Base-by-base conservation (phyloP, 73 alveolate genomes). In the Stentor roeselii region DNA sequence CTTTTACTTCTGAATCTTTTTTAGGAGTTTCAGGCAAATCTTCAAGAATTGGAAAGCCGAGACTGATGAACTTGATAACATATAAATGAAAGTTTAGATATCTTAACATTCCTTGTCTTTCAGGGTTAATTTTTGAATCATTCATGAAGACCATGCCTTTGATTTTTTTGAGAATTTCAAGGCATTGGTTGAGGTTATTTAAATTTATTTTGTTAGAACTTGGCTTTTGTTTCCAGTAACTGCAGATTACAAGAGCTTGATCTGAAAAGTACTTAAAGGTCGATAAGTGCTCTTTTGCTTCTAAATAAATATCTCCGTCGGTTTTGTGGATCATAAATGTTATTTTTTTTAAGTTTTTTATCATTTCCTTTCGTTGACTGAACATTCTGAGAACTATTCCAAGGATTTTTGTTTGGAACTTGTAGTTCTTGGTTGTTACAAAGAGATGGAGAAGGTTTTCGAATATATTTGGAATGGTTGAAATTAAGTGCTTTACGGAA, bases 371-470 rank as follows among this genome's bases (percentile, higher is more conserved):
- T 30, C 80, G 80, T 34, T 67, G 80, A 0, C 41, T 21, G 37
- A 67, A 67, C 2, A 21, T 14, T 2, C 80, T n/a, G 27, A 67
- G n/a, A 34, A 34, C 14, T 0, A 67, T 1, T 15, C 41, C 80
- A 11, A 67, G 42, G 37, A 67, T 67, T 21, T 67, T 67, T n/a
- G n/a, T 21, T 2, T 67, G n/a, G n/a, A 67, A 40, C 2, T 67
- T 67, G 37, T 67, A 67, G 37, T 67, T 67, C 34, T 67, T 67
- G 80, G 41, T 67, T 67, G n/a, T 21, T 21, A 67, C 50, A 34
- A 67, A 67, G 0, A 67, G 41, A 1, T 67, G 21, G 15, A 67
- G 37, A 1, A 67, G 37, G 41, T 67, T 34, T 67, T 21, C 41
- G 34, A 67, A 21, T n/a, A 67, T 67, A 21, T 50, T 21, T 6